phyloP scores from a whole-genome alignment of 139 green algal genomes.

The Pseudopediastrum boryanum region DNA sequence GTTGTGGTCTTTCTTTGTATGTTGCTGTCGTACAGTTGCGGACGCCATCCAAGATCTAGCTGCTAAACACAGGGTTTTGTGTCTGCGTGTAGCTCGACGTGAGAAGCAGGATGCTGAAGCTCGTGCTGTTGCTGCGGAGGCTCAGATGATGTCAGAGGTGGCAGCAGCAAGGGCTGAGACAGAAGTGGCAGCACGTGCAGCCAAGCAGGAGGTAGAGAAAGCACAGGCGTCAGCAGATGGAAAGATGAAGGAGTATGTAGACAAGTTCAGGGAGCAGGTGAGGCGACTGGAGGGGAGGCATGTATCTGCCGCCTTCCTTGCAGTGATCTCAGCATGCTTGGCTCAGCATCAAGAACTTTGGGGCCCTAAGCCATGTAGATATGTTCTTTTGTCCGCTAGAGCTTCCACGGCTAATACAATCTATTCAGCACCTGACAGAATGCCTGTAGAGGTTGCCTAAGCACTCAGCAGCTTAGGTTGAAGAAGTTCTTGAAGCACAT shows the following conservation, averaged over 20 bases:
- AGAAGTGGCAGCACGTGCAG: slow-evolving; percentile 8
- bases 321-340: too few relatives aligned
- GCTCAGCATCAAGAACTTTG: too few relatives aligned
- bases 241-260: slow-evolving; percentile 47
- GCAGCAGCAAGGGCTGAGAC: slow-evolving; percentile 13
- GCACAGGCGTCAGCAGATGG: slow-evolving; percentile 19
- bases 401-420: too few relatives aligned
- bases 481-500: too few relatives aligned
- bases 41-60: not conserved
- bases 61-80: not conserved
- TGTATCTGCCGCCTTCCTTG: too few relatives aligned
- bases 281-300: not conserved
- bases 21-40: too few relatives aligned
- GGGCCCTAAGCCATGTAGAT: too few relatives aligned
- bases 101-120: slow-evolving; percentile 67
- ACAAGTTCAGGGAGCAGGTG: slow-evolving; percentile 49
- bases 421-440: too few relatives aligned
- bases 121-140: slow-evolving; percentile 46
- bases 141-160: slow-evolving; percentile 27
- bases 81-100: slow-evolving; percentile 56
- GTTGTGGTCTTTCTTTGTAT: too few relatives aligned
- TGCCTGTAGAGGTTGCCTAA: too few relatives aligned
- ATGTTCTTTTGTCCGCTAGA: too few relatives aligned
- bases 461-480: too few relatives aligned
- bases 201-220: slow-evolving; percentile 20